Percentiles rank a stretch among this genome's conserved stretches.
Evolutionary conservation across 2,329 filamentous ascomycete species (phyloP).

Genomic region (Scolecobasidium constrictum): DNA sequence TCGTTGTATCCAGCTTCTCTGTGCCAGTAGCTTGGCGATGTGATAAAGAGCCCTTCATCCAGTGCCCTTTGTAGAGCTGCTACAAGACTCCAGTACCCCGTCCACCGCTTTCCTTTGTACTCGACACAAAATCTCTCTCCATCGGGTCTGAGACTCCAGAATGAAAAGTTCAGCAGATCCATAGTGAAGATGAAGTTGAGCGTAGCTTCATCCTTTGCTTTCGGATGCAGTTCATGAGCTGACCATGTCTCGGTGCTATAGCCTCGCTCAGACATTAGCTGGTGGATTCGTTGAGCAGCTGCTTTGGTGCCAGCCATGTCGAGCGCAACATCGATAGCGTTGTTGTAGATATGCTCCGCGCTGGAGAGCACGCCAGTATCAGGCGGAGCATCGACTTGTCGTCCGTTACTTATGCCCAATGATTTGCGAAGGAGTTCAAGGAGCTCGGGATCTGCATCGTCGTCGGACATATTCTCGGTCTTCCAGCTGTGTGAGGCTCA

Average conservation of each 20-base stretch:
- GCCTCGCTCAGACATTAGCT: slow-evolving; percentile 68
- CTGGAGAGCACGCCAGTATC: slow-evolving; percentile 74
- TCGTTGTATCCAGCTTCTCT: slow-evolving; percentile 66
- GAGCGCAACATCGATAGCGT: slow-evolving; percentile 84
- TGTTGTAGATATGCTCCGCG: slow-evolving; percentile 81
- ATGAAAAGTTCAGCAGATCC: slow-evolving; percentile 94
- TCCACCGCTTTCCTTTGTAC: slow-evolving; percentile 74
- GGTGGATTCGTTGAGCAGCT: slow-evolving; percentile 69
- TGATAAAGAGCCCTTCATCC: slow-evolving; percentile 85
- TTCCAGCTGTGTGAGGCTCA: neutral
- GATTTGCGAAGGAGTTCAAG: slow-evolving; percentile 77
- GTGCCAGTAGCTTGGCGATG: slow-evolving; percentile 77
- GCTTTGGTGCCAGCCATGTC: slow-evolving; percentile 72
- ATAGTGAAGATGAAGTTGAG: slow-evolving; percentile 94
- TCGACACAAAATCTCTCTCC: slow-evolving; percentile 71
- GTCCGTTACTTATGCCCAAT: slow-evolving; percentile 48
- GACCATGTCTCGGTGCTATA: slow-evolving; percentile 85
- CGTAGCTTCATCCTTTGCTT: slow-evolving; percentile 65
- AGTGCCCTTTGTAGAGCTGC: slow-evolving; percentile 77
- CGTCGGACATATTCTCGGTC: slow-evolving; percentile 73
- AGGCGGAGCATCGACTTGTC: slow-evolving; percentile 45
- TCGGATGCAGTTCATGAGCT: slow-evolving; percentile 80
- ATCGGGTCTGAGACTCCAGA: slow-evolving; percentile 70
- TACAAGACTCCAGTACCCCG: slow-evolving; percentile 90
- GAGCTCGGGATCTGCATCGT: slow-evolving; percentile 81